phyloP scores from a whole-genome alignment of 352 stramenopile species.

The Pythium sukuiense region DNA sequence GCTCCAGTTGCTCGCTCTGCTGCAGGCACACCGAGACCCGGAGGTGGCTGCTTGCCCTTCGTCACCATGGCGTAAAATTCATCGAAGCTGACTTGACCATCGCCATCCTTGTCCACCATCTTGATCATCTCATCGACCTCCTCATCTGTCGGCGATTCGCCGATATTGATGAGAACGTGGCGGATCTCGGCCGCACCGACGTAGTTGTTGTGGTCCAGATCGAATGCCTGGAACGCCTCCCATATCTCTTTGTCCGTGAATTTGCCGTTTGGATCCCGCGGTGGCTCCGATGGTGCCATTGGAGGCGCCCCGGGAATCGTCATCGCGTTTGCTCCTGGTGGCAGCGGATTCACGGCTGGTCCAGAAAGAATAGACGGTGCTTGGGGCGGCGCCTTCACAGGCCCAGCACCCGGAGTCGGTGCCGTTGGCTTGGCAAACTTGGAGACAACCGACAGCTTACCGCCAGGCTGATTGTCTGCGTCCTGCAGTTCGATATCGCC shows the following conservation, averaged over 20 bases:
- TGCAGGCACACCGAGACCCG: slow-evolving; percentile 65
- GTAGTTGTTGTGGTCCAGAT: slow-evolving; percentile 96
- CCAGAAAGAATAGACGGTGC: slow-evolving; percentile 65
- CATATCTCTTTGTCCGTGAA: slow-evolving; percentile 97
- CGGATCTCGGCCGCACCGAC: slow-evolving; percentile 93
- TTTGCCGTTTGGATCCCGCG: slow-evolving; percentile 92
- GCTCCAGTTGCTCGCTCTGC: slow-evolving; percentile 34
- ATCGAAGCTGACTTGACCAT: slow-evolving; percentile 94
- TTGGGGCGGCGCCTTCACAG: slow-evolving; percentile 52
- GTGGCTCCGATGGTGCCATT: slow-evolving; percentile 65
- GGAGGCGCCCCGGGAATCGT: slow-evolving; percentile 48
- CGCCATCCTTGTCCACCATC: slow-evolving; percentile 95
- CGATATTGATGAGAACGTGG: slow-evolving; percentile 95
- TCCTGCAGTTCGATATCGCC: slow-evolving; percentile 91
- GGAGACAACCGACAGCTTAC: slow-evolving; percentile 85
- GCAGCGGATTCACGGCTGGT: slow-evolving; percentile 57
- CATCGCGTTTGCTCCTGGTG: slow-evolving; percentile 56
- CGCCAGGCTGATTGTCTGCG: slow-evolving; percentile 67
- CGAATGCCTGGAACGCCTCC: slow-evolving; percentile 93
- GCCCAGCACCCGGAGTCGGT: slow-evolving; percentile 29
- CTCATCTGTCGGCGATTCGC: slow-evolving; percentile 93
- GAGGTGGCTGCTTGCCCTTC: slow-evolving; percentile 90
- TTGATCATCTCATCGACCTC: slow-evolving; percentile 97
- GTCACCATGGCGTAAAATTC: slow-evolving; percentile 97
- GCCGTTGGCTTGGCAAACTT: slow-evolving; percentile 83